Evolutionary conservation across 768 basidiomycete species (phyloP).

Genomic region (Suillus paluster): DNA sequence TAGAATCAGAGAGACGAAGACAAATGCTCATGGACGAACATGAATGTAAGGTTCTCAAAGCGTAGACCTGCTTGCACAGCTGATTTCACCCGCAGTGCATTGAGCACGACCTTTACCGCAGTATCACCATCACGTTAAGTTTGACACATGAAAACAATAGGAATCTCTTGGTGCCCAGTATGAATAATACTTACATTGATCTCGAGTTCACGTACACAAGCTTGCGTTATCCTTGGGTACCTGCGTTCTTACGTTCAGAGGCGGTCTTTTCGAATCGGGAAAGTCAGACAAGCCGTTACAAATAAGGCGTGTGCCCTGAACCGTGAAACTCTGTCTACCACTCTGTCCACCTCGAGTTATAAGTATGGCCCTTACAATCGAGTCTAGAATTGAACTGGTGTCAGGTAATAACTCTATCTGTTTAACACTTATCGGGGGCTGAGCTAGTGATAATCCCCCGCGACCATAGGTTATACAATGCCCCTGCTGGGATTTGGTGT

Average conservation of each 20-base stretch:
- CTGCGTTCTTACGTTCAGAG: too few relatives aligned
- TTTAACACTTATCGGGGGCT: conserved; percentile 4
- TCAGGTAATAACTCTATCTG: conserved; percentile 36
- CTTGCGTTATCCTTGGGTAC: not conserved
- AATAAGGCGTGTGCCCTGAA: not conserved
- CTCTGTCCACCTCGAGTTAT: not conserved
- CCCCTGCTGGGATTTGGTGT: conserved; percentile 75
- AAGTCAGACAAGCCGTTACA: not conserved
- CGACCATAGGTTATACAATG: conserved; percentile 52
- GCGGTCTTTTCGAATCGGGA: not conserved
- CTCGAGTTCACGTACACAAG: not conserved
- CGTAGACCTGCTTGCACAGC: not conserved
- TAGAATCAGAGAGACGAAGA: conserved; percentile 44
- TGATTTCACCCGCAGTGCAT: not conserved
- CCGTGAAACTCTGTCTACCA: too few relatives aligned
- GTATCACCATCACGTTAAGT: not conserved
- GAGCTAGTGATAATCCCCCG: conserved; percentile 6
- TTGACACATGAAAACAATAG: not conserved
- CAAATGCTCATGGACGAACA: conserved; percentile 51
- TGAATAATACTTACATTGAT: not conserved
- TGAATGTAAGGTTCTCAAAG: not conserved
- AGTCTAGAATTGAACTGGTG: conserved; percentile 36
- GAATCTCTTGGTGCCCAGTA: too few relatives aligned
- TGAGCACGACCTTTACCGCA: not conserved
- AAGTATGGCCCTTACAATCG: conserved; percentile 33